Conservation (phyloP, 306 rosid species). For the Rosa lucieae region DNA sequence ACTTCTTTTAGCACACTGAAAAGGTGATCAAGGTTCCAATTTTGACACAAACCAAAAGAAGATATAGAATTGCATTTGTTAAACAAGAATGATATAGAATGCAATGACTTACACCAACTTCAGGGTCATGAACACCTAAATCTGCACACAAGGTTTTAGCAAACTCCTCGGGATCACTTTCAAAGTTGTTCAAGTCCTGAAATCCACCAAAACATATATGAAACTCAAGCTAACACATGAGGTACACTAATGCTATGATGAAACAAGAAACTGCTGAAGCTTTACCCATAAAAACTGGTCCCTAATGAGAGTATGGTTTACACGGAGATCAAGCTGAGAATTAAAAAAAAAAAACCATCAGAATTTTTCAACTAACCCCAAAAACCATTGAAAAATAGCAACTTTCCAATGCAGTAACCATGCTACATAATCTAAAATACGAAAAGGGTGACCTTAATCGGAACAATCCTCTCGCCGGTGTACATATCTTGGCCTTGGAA, state of each 20-base stretch:
- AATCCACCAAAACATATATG: conserved; percentile 1
- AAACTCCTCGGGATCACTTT: conserved; percentile 97
- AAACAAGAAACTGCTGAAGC: conserved; percentile 20
- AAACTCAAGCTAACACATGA: conserved; percentile 15
- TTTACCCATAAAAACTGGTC: conserved; percentile 96
- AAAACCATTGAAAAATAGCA: neutral
- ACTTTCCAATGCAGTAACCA: neutral
- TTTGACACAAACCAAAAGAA: neutral
- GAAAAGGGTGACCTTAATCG: conserved; percentile 61
- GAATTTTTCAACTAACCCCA: neutral
- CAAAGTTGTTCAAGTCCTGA: conserved; percentile 92
- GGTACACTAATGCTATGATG: neutral
- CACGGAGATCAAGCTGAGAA: conserved; percentile 87
- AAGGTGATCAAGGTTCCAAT: conserved; percentile 9
- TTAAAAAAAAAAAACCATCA: conserved; percentile 15
- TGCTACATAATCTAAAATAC: neutral
- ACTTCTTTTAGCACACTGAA: conserved; percentile 18
- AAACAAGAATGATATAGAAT: neutral
- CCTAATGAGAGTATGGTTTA: conserved; percentile 79
- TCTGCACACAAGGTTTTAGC: conserved; percentile 79
- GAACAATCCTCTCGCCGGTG: conserved; percentile 79
- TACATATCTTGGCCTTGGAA: conserved; percentile 92
- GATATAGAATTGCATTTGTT: neutral
- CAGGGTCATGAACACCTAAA: conserved; percentile 85
- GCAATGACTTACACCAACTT: conserved; percentile 78